Base-by-base conservation (phyloP, 2,329 filamentous ascomycete genomes). In the Leptographium wingfieldii region DNA sequence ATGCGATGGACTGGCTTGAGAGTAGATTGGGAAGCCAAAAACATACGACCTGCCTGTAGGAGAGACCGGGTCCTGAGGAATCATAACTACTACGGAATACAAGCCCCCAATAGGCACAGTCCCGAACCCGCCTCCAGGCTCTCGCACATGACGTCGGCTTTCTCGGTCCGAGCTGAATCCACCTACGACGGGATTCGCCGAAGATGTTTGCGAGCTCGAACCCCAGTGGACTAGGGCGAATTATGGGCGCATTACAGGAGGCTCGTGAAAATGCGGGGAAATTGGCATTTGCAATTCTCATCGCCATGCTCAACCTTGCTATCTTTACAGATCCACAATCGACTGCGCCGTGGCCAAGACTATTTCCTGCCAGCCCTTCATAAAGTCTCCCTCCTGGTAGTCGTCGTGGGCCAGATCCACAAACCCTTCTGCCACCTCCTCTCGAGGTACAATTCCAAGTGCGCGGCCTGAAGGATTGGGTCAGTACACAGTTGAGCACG, bases 321-420 rank as follows among this genome's bases (percentile, higher is more conserved):
- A 19, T 33, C 51, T 31, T 27, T 53, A 53, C 51, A 53, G 9
- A n/a, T 53, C 51, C 2, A 53, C 51, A 53, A 53, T 53, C 2
- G 51, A 53, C 51, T 53, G 51, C 16, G 51, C 51, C 51, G 51
- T 53, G 12, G 51, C 51, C 29, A 53, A 33, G 29, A 53, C 51
- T n/a, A 53, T 53, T 33, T 53, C 51, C 51, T 53, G 51, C 51
- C 51, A 53, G 51, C 16, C 58, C 56, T 58, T 58, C 52, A 62
- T 27, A 16, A 60, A 53, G 25, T 59, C 61, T 25, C 59, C 59
- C 5, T 61, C 57, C 10, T 57, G 40, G 51, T 62, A 59, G 55
- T 62, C 61, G 46, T 62, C 61, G 48, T 59, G 56, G 1, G 16
- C 54, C n/a, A 62, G 22, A 10, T 62, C 59, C 3, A 61, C 19